Evolutionary conservation across 2,329 filamentous ascomycete species (phyloP), one percentile per base, ranked within the genome.

Genomic region (Grosmannia penicillata): DNA sequence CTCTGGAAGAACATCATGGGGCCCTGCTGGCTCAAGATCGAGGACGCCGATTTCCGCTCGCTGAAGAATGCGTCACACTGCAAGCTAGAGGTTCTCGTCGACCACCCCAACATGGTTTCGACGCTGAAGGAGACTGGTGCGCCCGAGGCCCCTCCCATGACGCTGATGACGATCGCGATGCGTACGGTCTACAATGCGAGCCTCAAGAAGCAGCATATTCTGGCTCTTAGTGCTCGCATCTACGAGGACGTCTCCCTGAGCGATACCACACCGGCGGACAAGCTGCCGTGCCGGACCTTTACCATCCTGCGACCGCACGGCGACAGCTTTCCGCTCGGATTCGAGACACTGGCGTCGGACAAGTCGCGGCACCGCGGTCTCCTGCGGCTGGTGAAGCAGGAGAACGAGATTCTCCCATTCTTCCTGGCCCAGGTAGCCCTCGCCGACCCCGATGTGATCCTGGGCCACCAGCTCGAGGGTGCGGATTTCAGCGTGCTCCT

Each of bases 1-100:
- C 69, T 98, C 6, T 95, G 87, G 82, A 96, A 95, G 62, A 93
- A 94, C 53, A 83, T 98, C 49, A 98, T 95, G 89, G 91, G 91
- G 2, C 91, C 91, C 23, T 96, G 91, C 56, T 98, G 91, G 91
- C 71, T 98, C 33, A 87, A 80, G 53, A 91, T 98, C 39, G 72
- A 86, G 47, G 79, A 82, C 47, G 82, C 82, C 23, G 78, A 95
- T 55, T 95, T 93, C 54, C 70, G 72, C 15, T 68, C 81, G 6
- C 69, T 96, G 48, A 89, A 85, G 57, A 95, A 95, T 50, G 82
- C 86, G 10, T 98, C 91, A 1, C 91, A 93, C 72, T 95, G 91
- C 67, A 96, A 95, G 59, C 74, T 98, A 10, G 91, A 98, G 58
- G 77, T 93, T 35, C 72, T 82, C 49, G 81, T 86, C 33, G 70